Conservation (phyloP, 2,329 filamentous ascomycete genomes). For the Plectosphaerella sp. region DNA sequence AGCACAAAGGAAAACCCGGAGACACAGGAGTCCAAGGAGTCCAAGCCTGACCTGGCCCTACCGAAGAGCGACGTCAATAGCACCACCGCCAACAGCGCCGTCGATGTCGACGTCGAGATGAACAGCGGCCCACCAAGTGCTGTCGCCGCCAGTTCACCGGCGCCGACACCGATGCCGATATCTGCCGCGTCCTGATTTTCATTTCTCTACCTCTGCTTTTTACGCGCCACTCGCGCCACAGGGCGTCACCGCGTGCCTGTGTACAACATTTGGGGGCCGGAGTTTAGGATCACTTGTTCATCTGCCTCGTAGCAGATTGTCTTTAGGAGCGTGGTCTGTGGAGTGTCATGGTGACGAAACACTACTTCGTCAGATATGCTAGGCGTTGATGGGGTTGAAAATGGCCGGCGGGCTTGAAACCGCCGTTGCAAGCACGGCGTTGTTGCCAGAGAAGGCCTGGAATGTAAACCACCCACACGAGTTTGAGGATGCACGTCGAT, state of each 20-base stretch:
- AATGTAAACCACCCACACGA: no score
- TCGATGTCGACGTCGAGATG: slow-evolving; percentile 49
- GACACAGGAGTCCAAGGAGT: slow-evolving; percentile 49
- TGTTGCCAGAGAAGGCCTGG: no score
- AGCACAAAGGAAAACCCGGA: slow-evolving; percentile 56
- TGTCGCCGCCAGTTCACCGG: slow-evolving; percentile 47
- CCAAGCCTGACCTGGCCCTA: slow-evolving; percentile 41
- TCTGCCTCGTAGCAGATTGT: no score
- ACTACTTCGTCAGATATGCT: no score
- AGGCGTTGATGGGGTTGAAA: no score
- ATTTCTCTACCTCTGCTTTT: not conserved
- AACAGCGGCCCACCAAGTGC: slow-evolving; percentile 41
- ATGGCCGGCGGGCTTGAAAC: no score
- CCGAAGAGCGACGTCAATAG: slow-evolving; percentile 45
- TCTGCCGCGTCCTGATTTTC: slow-evolving; percentile 26
- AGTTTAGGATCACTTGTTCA: no score
- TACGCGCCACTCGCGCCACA: not conserved
- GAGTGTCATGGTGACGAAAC: no score
- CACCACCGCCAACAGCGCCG: slow-evolving; percentile 22
- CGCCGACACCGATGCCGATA: slow-evolving; percentile 35
- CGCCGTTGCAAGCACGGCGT: no score
- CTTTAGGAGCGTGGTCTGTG: no score
- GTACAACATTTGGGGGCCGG: not conserved
- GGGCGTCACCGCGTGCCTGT: not conserved
- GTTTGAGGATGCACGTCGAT: no score